Evolutionary conservation across 352 stramenopile species (phyloP).

Genomic region (Thalassiosira exigua): DNA sequence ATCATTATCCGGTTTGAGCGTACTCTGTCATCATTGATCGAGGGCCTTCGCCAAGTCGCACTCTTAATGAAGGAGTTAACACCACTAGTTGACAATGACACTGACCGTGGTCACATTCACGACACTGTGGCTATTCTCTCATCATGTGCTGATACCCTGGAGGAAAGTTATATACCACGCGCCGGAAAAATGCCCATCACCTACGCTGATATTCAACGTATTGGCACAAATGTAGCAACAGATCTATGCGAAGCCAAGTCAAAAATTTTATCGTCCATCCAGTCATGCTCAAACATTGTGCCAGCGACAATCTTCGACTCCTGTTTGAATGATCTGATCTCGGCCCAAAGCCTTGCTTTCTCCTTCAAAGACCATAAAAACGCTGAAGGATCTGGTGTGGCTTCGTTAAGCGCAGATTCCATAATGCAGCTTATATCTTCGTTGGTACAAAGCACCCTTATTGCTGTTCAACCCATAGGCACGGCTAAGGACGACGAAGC

Average conservation of each 20-base stretch:
- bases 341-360: constrained; percentile 26
- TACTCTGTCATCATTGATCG: constrained; percentile 46
- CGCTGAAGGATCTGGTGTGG: constrained; percentile 18
- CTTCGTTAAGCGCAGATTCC: not conserved
- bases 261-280: constrained; percentile 54
- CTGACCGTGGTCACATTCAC: constrained; percentile 32
- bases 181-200: constrained; percentile 43
- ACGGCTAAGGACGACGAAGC: not conserved
- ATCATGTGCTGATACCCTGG: constrained; percentile 48
- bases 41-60: constrained; percentile 59
- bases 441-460: constrained; percentile 55
- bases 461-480: constrained; percentile 54
- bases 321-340: constrained; percentile 44
- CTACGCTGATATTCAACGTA: constrained; percentile 31
- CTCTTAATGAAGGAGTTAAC: constrained; percentile 56
- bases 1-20: constrained; percentile 52
- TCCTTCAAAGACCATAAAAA: constrained; percentile 20
- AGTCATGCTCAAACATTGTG: constrained; percentile 47
- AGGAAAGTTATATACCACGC: constrained; percentile 49
- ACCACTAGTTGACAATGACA: constrained; percentile 37
- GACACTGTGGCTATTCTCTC: constrained; percentile 55
- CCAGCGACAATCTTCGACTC: constrained; percentile 66
- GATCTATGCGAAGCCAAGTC: constrained; percentile 41
- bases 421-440: constrained; percentile 50
- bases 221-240: constrained; percentile 29